Evolutionary conservation across 2,329 filamentous ascomycete genomes (phyloP), one percentile per base, ranked within the genome.

Genomic region (Claviceps sp.): DNA sequence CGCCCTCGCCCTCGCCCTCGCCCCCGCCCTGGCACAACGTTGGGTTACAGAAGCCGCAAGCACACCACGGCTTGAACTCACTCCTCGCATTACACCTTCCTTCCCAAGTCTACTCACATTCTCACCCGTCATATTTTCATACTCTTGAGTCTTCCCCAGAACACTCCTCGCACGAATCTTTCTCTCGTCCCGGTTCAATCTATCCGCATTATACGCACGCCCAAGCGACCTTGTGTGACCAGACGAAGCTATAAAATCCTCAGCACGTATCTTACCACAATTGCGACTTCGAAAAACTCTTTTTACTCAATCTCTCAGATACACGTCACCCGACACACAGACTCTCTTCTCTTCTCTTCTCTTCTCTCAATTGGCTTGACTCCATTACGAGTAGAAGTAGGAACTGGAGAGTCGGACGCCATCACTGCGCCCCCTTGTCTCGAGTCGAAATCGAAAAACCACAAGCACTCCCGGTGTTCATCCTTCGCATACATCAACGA

Each of bases 51-150:
- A 29, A 34, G 45, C 29, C 42, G 42, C 49, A 49, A 29, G 20
- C 52, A 47, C 51, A 17, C 48, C 47, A 50, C 29, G 42, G 16
- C 22, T 23, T 22, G 6, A 49, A 39, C 48, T 48, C 44, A 46
- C 44, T 53, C 52, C 50, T 23, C 26, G 46, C 50, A 53, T 56
- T 53, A 51, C 51, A 54, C 55, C 47, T 50, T 48, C 45, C 52
- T 39, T 45, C 17, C 46, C 48, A 50, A 39, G 37, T 47, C 47
- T 43, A 26, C 4, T 51, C 45, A 45, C 45, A 45, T 38, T 47
- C 50, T 42, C 47, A 53, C 50, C 29, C 47, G 38, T 49, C 50
- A 56, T 57, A 55, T 53, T 45, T 51, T 49, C 52, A 47, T 52
- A 26, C 23, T 6, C 6, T 20, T 20, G 20, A 51, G 23, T 51